Conservation (phyloP, 2,329 filamentous ascomycete genomes). For the Paecilomyces fulvus region DNA sequence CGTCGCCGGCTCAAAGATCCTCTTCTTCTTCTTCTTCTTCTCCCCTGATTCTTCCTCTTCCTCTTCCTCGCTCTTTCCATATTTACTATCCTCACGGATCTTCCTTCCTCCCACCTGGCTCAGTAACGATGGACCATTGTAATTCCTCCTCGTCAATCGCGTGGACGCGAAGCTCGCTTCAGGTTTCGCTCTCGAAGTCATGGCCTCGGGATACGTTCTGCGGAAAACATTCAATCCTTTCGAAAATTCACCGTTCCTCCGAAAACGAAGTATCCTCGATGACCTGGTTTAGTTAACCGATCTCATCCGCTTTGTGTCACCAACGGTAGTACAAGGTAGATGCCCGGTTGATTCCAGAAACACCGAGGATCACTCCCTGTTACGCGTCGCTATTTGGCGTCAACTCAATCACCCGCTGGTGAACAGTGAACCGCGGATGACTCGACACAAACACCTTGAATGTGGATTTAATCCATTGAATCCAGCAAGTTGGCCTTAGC, state of each 20-base stretch:
- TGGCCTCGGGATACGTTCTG: constrained; percentile 5
- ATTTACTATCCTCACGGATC: constrained; percentile 2
- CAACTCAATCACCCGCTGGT: background rate
- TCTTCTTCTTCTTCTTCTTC: background rate
- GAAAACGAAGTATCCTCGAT: too few relatives aligned
- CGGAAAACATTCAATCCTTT: background rate
- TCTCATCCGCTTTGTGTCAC: background rate
- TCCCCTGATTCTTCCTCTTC: background rate
- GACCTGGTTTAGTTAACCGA: too few relatives aligned
- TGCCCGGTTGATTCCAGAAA: background rate
- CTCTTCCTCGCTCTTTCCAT: background rate
- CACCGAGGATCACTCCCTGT: background rate
- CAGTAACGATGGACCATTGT: constrained; percentile 11
- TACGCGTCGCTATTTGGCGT: background rate
- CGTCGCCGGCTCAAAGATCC: constrained; percentile 17
- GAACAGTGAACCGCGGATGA: background rate
- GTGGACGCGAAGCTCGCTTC: constrained; percentile 20
- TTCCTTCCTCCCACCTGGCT: constrained; percentile 11
- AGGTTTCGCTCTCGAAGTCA: constrained; percentile 13
- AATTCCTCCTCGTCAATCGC: constrained; percentile 13
- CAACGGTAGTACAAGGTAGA: background rate
- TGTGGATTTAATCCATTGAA: background rate
- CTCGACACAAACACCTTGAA: background rate
- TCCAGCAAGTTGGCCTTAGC: background rate
- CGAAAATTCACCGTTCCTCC: background rate